Base-by-base conservation (phyloP, 2,329 filamentous ascomycete species). In the Apiospora rasikravindrae region DNA sequence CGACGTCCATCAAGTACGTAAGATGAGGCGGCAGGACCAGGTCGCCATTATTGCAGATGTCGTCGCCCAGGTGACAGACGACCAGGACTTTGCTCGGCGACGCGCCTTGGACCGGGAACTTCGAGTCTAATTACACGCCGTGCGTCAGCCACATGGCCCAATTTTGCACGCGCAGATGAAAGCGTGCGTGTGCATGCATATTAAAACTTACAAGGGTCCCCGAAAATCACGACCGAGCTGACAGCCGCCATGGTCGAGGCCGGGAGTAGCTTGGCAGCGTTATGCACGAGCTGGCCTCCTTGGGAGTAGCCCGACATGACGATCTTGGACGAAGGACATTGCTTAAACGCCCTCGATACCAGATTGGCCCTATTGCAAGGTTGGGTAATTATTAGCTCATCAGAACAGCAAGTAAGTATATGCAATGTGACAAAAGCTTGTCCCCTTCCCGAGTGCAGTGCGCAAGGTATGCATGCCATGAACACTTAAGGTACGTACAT, bases 221-320 rank as follows among this genome's bases (percentile, higher is more conserved):
- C 68, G 29, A 69, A 69, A 4, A 47, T 68, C 6, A 68, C 42
- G 7, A 69, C 68, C 13, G 68, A 45, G 45, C 45, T 69, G 45
- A 49, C 45, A 16, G 24, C 47, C 24, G 24, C 68, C 44, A 53
- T 53, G 26, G 45, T 51, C 24, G 45, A n/a, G 1, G 68, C 45
- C n/a, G 68, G 45, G 19, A 69, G 68, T 1, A 53, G 45, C 29
- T 53, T 69, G 24, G 68, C 68, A 14, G 68, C 68, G 33, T 69
- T 69, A 14, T 51, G 68, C 45, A 69, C 68, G n/a, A 69, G 14
- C 49, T 69, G 68, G 33, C 44, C 44, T 19, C 68, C 68, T 16
- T 69, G 68, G 13, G 68, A 69, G 68, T 69, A 69, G 44, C 68
- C 68, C 33, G 68, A 45, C 45, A 69, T 69, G 68, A 69, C 68